Base-by-base conservation (phyloP, 768 basidiomycete species). In the Rubroboletus pulcherrimus region DNA sequence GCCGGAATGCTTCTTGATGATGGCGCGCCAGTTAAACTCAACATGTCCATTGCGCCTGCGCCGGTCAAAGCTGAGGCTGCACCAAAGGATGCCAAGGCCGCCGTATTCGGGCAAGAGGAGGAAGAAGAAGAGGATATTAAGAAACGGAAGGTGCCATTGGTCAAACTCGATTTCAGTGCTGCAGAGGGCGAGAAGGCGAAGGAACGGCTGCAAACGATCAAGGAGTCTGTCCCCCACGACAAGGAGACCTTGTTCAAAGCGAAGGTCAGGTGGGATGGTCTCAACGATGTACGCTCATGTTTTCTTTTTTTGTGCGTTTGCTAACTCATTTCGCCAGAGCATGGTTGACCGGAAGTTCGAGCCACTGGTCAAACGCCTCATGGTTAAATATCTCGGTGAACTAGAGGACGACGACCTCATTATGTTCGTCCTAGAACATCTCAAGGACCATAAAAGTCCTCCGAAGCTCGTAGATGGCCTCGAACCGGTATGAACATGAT, bases 391-490 rank as follows among this genome's bases (percentile, higher is more conserved):
- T 64, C 83, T 98, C 12, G 94, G 93, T 55, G 93, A 95, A 66
- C 80, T 93, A 66, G 91, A 94, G 57, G 94, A 96, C 66, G 91
- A 94, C 58, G 94, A 98, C 66, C 79, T 97, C 56, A 87, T 93
- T 54, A 91, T 96, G 83, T 97, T 93, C 69, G 92, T 91, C 8
- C 74, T 96, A 12, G 94, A 97, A 69, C 93, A 96, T 68, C 74
- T 97, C 44, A 91, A 91, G 70, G 95, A 96, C 61, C 89, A 91
- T 67, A 95, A 94, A 65, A 76, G 82, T 17, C 90, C 93, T 0
- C 80, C 81, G 53, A 93, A 92, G 66, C 78, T 98, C 2, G 82
- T 93, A 10, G 95, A 96, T 64, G 93, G 92, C 12, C 74, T 98
- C 21, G 92, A 93, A 75, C 89, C 91, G 56, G 95, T 96, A 74